These are phyloP conservation scores for Populus hybrid DNA, from an alignment of 441 rosid genomes.

Conservation along the genomic window DNA sequence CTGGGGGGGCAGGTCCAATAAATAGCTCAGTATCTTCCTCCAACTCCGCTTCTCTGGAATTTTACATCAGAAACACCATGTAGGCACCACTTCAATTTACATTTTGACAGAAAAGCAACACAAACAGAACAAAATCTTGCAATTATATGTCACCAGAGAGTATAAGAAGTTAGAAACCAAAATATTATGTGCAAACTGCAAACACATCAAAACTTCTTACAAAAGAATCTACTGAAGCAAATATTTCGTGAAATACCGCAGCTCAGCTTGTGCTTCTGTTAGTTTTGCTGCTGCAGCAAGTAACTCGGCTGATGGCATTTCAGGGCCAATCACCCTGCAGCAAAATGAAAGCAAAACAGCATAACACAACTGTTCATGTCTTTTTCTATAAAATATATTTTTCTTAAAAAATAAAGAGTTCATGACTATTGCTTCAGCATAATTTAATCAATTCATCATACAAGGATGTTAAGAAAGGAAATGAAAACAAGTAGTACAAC, in stretches of 20 bases:
- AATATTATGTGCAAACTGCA: neutral
- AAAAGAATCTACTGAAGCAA: conserved; percentile 5
- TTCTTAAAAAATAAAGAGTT: neutral
- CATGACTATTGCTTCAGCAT: too few relatives aligned
- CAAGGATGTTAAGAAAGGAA: too few relatives aligned
- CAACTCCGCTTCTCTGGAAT: conserved; percentile 73
- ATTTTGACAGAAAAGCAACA: neutral
- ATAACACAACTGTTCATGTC: conserved; percentile 4
- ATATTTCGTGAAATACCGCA: conserved; percentile 41
- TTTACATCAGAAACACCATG: conserved; percentile 5
- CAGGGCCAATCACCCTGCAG: conserved; percentile 84
- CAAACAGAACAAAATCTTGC: neutral
- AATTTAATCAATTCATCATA: too few relatives aligned
- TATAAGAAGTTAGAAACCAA: neutral
- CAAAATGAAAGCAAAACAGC: conserved; percentile 16
- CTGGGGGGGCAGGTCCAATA: conserved; percentile 92
- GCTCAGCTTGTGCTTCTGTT: conserved; percentile 90
- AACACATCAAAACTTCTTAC: neutral
- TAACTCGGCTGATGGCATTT: conserved; percentile 90
- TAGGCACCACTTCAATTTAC: conserved; percentile 2
- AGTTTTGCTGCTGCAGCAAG: conserved; percentile 96
- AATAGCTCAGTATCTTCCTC: conserved; percentile 78
- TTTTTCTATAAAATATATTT: neutral
- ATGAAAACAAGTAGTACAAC: too few relatives aligned
- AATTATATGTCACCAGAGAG: conserved; percentile 6